Evolutionary conservation across 202 grass and related monocot species (phyloP).

Genomic region (Saccharum hybrid): DNA sequence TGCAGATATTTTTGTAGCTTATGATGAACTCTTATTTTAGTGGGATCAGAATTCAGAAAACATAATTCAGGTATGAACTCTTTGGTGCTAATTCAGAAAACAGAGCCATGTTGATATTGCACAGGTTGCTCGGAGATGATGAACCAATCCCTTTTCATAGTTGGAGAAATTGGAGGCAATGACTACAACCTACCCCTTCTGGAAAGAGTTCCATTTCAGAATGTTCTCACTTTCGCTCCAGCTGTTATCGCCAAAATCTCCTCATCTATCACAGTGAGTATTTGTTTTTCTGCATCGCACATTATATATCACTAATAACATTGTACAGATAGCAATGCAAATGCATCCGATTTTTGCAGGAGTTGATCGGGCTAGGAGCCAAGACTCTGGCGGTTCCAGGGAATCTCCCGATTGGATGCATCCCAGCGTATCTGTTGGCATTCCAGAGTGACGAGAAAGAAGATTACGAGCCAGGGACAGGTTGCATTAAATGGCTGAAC

Average conservation of each 20-base stretch:
- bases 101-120: not conserved
- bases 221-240: constrained; percentile 36
- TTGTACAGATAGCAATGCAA: constrained; percentile 10
- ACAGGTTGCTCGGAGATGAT: constrained; percentile 47
- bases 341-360: constrained; percentile 47
- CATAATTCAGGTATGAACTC: too few relatives aligned
- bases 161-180: constrained; percentile 90
- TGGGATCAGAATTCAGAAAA: too few relatives aligned
- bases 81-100: too few relatives aligned
- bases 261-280: constrained; percentile 47
- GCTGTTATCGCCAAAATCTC: constrained; percentile 49
- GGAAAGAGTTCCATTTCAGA: not conserved
- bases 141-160: constrained; percentile 59
- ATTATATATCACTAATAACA: not conserved
- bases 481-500: constrained; percentile 61
- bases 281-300: not conserved
- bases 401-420: constrained; percentile 67
- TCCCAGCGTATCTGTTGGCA: constrained; percentile 46
- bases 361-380: constrained; percentile 64
- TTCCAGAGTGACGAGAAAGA: constrained; percentile 44
- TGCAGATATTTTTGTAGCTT: too few relatives aligned
- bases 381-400: constrained; percentile 61
- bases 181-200: constrained; percentile 76
- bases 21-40: too few relatives aligned
- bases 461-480: constrained; percentile 62